Conservation (phyloP, 768 basidiomycete genomes). For the Pleurotus tuber-regium region DNA sequence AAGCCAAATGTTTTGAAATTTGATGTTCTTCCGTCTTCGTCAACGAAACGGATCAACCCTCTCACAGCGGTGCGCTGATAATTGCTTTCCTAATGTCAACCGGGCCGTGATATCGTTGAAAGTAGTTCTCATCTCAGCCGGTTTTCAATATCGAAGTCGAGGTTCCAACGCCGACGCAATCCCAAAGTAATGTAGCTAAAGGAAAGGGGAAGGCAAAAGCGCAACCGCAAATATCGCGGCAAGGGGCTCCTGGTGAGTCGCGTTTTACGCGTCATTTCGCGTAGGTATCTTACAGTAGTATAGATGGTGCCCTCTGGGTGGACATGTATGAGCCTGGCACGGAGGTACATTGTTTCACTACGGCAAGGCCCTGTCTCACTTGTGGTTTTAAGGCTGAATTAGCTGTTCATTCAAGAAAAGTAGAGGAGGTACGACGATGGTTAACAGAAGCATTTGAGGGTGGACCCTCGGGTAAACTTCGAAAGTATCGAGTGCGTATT, state of each 20-base stretch:
- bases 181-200: not conserved
- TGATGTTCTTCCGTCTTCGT: conserved; percentile 10
- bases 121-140: conserved; percentile 11
- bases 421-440: conserved; percentile 77
- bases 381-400: conserved; percentile 53
- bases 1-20: conserved; percentile 11
- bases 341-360: conserved; percentile 37
- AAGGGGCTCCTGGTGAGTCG: not conserved
- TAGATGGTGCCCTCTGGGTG: conserved; percentile 53
- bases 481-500: conserved; percentile 69
- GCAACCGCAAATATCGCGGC: conserved; percentile 12
- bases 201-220: conserved; percentile 25
- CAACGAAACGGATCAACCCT: conserved; percentile 18
- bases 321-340: conserved; percentile 61
- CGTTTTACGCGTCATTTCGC: not conserved
- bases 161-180: conserved; percentile 4
- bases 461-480: conserved; percentile 58
- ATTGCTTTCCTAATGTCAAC: not conserved
- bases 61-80: conserved; percentile 24
- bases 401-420: conserved; percentile 77
- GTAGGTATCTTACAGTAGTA: not conserved
- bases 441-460: conserved; percentile 69
- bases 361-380: not conserved
- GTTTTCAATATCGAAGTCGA: not conserved
- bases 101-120: not conserved